Base-by-base conservation (phyloP, 371 early-diverging fungal genomes). In the Mortierella sp. region DNA sequence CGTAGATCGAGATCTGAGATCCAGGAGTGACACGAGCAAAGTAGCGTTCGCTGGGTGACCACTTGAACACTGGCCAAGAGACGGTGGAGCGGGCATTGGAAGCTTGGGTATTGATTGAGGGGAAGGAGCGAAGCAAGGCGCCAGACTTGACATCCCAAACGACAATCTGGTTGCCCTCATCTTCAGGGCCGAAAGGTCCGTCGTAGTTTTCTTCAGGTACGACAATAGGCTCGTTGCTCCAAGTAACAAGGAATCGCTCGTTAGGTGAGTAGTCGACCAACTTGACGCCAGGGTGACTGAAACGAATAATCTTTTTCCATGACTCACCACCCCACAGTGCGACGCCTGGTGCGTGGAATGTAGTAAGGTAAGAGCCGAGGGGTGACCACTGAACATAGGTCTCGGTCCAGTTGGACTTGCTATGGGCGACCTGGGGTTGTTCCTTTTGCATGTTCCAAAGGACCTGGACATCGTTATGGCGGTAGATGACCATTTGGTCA, bases 291-390 rank as follows among this genome's bases (percentile, higher is more conserved):
- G 95, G 95, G 84, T 98, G 99, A 52, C 92, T 90, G 76, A 98
- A 97, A 37, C 97, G 94, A 72, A 92, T 90, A 73, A 98, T 94
- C 87, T 95, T 93, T 75, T 91, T 89, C 94, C 94, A 97, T 52
- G 92, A 91, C n/a, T 94, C 91, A 40, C 98, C 98, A 81, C 99
- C 98, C 98, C 98, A 99, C 67, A 99, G 90, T 28, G 91, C 97
- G 63, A 98, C 91, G 73, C 98, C 98, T 84, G 94, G 96, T 66
- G 91, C 90, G 84, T 98, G 98, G 90, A 97, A 90, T 43, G 98
- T 97, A 55, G 94, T 90, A 63, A 99, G 89, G 84, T 96, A 99
- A 30, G 96, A 94, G 62, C 99, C 99, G 39, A 90, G 87, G 18
- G 98, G 96, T 14, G 98, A 97, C 98, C 98, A 99, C 83, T 93